phyloP scores from a whole-genome alignment of 139 green algal genomes.

The Chlorella sp. region DNA sequence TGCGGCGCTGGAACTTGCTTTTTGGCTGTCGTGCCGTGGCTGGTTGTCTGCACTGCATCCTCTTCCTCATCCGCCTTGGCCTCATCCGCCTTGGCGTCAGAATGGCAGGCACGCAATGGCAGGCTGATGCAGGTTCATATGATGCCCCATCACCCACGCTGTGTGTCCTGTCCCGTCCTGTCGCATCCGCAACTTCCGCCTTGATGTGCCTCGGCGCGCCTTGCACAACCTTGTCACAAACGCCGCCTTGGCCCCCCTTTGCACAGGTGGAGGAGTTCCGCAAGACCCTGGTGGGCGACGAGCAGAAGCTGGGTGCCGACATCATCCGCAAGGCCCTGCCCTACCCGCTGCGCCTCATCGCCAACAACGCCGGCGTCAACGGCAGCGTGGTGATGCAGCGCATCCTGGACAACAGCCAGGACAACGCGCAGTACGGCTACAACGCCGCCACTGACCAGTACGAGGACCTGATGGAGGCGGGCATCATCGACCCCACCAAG shows the following conservation, averaged over 20 bases:
- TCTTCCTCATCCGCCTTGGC: too few species aligned
- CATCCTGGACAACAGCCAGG: slow-evolving; percentile 44
- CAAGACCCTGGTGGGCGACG: slow-evolving; percentile 76
- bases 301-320: slow-evolving; percentile 95
- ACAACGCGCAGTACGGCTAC: slow-evolving; percentile 63
- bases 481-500: slow-evolving; percentile 99
- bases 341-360: slow-evolving; percentile 94
- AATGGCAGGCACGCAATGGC: too few species aligned
- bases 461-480: slow-evolving; percentile 89
- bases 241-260: background rate
- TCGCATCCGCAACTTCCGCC: too few species aligned
- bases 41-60: too few species aligned
- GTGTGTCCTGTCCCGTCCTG: too few species aligned
- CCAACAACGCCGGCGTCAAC: slow-evolving; percentile 94
- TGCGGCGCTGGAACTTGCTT: too few species aligned
- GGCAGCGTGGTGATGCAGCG: slow-evolving; percentile 92
- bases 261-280: slow-evolving; percentile 77
- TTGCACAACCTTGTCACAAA: too few species aligned
- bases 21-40: too few species aligned
- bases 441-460: slow-evolving; percentile 90
- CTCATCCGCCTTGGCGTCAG: too few species aligned
- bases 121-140: too few species aligned
- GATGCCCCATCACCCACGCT: too few species aligned
- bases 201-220: background rate
- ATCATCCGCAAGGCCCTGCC: slow-evolving; percentile 91